phyloP scores from a whole-genome alignment of 768 basidiomycete species.

The Hebeloma cylindrosporum region DNA sequence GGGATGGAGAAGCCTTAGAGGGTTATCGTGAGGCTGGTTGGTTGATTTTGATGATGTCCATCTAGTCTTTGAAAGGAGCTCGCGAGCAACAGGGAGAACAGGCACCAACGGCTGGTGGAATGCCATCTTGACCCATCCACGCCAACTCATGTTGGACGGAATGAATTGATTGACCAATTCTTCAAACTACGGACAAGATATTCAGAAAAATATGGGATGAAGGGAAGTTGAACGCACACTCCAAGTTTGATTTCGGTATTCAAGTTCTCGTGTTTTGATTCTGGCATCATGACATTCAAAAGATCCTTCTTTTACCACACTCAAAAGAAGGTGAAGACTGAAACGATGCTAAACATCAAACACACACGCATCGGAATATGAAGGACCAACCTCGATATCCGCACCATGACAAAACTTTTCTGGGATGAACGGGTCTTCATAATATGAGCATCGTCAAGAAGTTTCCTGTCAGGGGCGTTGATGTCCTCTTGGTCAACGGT shows the following conservation, averaged over 20 bases:
- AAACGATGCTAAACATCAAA: slow-evolving; percentile 10
- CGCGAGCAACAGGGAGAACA: slow-evolving; percentile 75
- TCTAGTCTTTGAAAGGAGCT: slow-evolving; percentile 77
- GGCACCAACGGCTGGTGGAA: slow-evolving; percentile 79
- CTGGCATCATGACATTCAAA: slow-evolving; percentile 80
- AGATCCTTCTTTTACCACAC: slow-evolving; percentile 80
- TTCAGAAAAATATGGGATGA: neutral
- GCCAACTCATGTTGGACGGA: slow-evolving; percentile 75
- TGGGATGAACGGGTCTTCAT: slow-evolving; percentile 80
- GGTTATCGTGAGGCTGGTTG: slow-evolving; percentile 32
- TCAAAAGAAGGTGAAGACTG: slow-evolving; percentile 72
- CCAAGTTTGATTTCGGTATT: slow-evolving; percentile 81
- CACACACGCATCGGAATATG: slow-evolving; percentile 11
- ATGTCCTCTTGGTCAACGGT: slow-evolving; percentile 12
- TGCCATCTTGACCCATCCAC: slow-evolving; percentile 81
- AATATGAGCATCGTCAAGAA: slow-evolving; percentile 65
- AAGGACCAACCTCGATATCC: slow-evolving; percentile 60
- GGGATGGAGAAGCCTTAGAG: slow-evolving; percentile 34
- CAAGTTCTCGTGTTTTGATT: slow-evolving; percentile 77
- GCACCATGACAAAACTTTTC: slow-evolving; percentile 82
- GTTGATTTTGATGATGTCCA: slow-evolving; percentile 50
- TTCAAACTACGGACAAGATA: slow-evolving; percentile 56
- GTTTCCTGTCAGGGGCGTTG: slow-evolving; percentile 15
- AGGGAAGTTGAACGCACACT: slow-evolving; percentile 52
- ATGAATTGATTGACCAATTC: slow-evolving; percentile 79